Conservation (phyloP, 176 grass and related monocot species). For the Zea luxurians region DNA sequence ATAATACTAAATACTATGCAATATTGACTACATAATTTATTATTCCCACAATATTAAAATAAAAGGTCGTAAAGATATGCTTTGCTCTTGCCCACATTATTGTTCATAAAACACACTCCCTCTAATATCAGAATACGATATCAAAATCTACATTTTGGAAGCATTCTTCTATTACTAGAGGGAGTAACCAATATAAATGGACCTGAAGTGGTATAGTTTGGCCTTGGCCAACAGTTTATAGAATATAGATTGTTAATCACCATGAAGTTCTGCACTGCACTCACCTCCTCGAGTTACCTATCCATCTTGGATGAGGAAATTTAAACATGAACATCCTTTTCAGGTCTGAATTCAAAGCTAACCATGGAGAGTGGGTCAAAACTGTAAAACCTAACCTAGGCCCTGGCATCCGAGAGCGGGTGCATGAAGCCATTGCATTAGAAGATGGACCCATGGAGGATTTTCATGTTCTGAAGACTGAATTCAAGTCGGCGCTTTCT, state of each 20-base stretch:
- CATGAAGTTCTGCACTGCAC: neutral
- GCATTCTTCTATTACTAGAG: neutral
- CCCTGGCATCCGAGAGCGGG: constrained; percentile 63
- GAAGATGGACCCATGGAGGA: constrained; percentile 48
- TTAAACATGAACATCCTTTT: constrained; percentile 9
- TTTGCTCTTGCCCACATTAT: neutral
- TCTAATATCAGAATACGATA: neutral
- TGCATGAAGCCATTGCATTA: constrained; percentile 54
- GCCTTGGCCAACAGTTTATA: neutral
- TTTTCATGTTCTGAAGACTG: constrained; percentile 45
- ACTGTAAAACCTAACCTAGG: constrained; percentile 70
- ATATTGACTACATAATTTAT: neutral
- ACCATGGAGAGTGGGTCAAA: constrained; percentile 75
- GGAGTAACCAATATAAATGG: neutral
- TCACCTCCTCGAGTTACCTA: neutral
- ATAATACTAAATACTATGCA: neutral
- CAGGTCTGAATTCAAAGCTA: constrained; percentile 83
- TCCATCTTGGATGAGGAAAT: neutral
- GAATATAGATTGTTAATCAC: neutral
- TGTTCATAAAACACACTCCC: neutral
- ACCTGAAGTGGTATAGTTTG: neutral
- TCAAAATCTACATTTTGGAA: neutral
- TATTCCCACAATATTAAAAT: neutral
- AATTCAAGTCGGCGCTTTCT: constrained; percentile 57
- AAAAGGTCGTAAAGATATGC: neutral